phyloP scores from a whole-genome alignment of 2,329 filamentous ascomycete genomes.

The Claviceps arundinis region DNA sequence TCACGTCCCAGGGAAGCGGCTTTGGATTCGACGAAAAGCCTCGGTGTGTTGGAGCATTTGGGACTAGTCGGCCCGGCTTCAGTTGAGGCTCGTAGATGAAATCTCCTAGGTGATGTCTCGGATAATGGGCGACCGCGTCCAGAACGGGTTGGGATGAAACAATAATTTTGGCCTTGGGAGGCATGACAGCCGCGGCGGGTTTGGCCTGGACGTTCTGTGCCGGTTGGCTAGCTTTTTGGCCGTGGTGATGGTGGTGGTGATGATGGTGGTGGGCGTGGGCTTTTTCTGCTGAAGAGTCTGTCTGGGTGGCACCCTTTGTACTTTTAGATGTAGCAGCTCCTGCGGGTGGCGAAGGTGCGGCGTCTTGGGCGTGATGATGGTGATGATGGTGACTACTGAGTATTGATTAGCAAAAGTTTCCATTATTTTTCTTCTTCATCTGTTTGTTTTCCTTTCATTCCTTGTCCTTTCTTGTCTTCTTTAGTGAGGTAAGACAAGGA shows the following conservation, averaged over 20 bases:
- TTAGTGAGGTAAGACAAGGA: not conserved
- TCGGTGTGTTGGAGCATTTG: conserved; percentile 24
- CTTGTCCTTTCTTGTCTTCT: not conserved
- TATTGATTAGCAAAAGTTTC: conserved; percentile 10
- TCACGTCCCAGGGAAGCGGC: conserved; percentile 61
- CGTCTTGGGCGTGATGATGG: conserved; percentile 40
- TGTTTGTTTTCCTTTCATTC: not conserved
- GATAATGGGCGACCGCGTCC: conserved; percentile 54
- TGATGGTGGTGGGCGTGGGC: conserved; percentile 23
- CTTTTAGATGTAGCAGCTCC: conserved; percentile 34
- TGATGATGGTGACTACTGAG: conserved; percentile 38
- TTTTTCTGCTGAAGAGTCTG: conserved; percentile 33
- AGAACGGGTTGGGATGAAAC: conserved; percentile 59
- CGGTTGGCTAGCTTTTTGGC: conserved; percentile 19
- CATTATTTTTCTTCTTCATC: not conserved
- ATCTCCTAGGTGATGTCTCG: conserved; percentile 71
- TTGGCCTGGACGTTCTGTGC: conserved; percentile 14
- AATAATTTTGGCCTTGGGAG: conserved; percentile 50
- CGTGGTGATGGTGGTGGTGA: conserved; percentile 37
- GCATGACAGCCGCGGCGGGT: conserved; percentile 18
- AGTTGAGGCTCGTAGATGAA: conserved; percentile 66
- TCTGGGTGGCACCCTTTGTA: conserved; percentile 31
- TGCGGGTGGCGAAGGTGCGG: conserved; percentile 27
- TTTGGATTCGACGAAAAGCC: conserved; percentile 46
- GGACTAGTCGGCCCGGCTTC: conserved; percentile 34